Evolutionary conservation across 2,329 filamentous ascomycete species (phyloP).

Genomic region (Aspergillus novoparasiticus): DNA sequence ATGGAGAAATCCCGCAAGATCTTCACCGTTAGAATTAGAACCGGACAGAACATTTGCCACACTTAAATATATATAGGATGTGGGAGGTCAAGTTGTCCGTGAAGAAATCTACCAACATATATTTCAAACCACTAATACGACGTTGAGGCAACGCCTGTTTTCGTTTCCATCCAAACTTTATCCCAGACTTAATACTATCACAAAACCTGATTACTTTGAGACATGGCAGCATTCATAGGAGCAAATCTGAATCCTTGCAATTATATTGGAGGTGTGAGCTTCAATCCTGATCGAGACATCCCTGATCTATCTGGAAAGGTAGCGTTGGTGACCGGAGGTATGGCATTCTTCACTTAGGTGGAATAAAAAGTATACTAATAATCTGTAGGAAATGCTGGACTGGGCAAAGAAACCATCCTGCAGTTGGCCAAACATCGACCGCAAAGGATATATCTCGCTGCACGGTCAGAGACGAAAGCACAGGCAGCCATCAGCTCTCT

Average conservation of each 20-base stretch:
- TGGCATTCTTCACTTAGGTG: neutral
- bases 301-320: constrained; percentile 36
- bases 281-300: constrained; percentile 37
- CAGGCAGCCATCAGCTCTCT: constrained; percentile 23
- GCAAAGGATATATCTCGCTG: constrained; percentile 41
- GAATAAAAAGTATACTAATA: neutral
- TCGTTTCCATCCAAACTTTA: neutral
- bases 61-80: neutral
- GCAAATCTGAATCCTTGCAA: constrained; percentile 7
- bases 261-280: constrained; percentile 22
- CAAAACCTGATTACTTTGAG: neutral
- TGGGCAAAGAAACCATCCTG: constrained; percentile 49
- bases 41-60: neutral
- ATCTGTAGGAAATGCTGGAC: constrained; percentile 46
- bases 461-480: constrained; percentile 30
- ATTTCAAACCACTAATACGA: neutral
- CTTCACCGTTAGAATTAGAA: neutral
- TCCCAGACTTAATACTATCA: neutral
- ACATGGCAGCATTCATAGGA: neutral
- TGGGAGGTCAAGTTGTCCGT: neutral
- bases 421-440: constrained; percentile 47
- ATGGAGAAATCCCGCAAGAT: neutral
- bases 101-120: neutral
- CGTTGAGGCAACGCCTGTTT: neutral
- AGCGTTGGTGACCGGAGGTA: constrained; percentile 41